Percentiles rank a stretch among this genome's conserved stretches.
Evolutionary conservation across 2,329 filamentous ascomycete species (phyloP).

Genomic region (Aspergillus carbonarius): DNA sequence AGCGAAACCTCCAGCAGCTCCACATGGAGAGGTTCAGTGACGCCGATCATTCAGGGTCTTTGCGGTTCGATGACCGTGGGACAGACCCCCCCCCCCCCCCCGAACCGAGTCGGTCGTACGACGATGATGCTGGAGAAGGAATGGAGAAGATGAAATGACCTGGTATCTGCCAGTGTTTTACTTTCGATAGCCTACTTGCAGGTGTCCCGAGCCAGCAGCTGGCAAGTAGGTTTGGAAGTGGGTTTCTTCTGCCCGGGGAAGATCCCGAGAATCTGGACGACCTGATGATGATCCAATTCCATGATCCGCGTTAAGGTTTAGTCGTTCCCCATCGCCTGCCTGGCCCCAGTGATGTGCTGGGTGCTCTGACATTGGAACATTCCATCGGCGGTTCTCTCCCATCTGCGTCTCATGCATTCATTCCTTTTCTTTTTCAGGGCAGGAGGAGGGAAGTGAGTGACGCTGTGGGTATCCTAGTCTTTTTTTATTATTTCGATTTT

Average conservation of each 20-base stretch:
- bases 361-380: constrained; percentile 19
- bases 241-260: constrained; percentile 10
- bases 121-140: background rate
- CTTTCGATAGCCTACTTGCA: constrained; percentile 12
- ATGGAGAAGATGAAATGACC: constrained; percentile 3
- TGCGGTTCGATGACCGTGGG: constrained; percentile 13
- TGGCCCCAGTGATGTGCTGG: constrained; percentile 9
- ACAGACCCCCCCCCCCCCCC: constrained; percentile 7
- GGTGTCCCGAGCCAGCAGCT: background rate
- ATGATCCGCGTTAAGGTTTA: constrained; percentile 18
- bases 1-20: constrained; percentile 10
- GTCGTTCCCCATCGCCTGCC: constrained; percentile 1
- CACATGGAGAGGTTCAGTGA: constrained; percentile 19
- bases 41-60: constrained; percentile 23
- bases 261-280: constrained; percentile 15
- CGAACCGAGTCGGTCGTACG: background rate
- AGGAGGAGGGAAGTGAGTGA: background rate
- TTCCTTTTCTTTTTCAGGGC: constrained; percentile 1
- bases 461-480: background rate
- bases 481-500: too few relatives aligned
- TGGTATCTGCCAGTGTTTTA: constrained; percentile 14
- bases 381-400: constrained; percentile 11
- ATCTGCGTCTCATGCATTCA: constrained; percentile 13
- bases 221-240: background rate
- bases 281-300: constrained; percentile 13